Percentiles rank a stretch among this genome's conserved stretches.
Evolutionary conservation across 768 basidiomycete species (phyloP).

Genomic region (Tephrocybe sp.): DNA sequence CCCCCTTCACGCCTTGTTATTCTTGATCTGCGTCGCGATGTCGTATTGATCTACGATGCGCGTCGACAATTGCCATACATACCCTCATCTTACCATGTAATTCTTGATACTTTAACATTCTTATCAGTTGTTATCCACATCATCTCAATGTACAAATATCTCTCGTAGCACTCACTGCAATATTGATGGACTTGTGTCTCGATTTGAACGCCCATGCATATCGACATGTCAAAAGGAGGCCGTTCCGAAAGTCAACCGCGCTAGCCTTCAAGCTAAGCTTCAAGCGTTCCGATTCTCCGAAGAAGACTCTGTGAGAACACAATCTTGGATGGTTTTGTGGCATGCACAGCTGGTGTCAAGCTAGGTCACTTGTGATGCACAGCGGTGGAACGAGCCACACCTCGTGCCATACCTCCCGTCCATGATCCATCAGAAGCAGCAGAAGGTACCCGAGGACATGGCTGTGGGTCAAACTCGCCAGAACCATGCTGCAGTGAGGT

Average conservation of each 20-base stretch:
- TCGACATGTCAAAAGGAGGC: background rate
- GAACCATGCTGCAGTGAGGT: background rate
- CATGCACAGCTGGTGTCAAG: background rate
- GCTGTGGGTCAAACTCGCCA: background rate
- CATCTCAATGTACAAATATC: background rate
- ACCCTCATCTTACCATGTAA: slow-evolving; percentile 3
- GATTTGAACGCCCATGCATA: background rate
- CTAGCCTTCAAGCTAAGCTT: background rate
- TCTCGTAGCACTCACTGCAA: background rate
- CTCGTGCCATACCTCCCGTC: background rate
- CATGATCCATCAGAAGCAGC: background rate
- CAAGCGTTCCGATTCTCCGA: background rate
- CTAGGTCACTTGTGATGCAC: background rate
- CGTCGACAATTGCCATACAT: background rate
- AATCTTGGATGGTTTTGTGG: background rate
- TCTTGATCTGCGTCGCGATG: background rate
- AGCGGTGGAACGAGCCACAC: background rate
- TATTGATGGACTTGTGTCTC: background rate
- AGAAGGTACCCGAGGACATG: background rate
- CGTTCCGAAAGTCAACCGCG: background rate
- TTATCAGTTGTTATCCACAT: slow-evolving; percentile 1
- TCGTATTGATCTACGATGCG: background rate
- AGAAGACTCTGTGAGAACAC: background rate
- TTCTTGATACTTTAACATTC: background rate
- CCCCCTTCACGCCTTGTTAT: background rate